phyloP scores from a whole-genome alignment of 2,329 filamentous ascomycete species.

The Aspergillus pseudoglaucus region DNA sequence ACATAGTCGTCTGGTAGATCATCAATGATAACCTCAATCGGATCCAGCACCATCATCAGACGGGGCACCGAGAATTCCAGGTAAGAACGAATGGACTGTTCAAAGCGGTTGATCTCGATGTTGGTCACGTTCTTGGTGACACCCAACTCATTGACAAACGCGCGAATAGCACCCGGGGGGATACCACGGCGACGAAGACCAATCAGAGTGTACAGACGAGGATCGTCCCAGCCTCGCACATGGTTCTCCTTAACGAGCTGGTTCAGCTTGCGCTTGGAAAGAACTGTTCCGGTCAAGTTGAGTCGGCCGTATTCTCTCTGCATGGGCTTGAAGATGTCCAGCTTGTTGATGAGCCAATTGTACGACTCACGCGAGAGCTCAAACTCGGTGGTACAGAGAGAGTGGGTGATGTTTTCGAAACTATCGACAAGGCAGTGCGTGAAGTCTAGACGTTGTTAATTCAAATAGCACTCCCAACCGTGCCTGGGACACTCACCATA shows the following conservation, averaged over 20 bases:
- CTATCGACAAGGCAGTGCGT: constrained; percentile 72
- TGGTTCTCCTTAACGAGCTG: constrained; percentile 70
- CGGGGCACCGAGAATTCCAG: constrained; percentile 83
- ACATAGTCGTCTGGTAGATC: constrained; percentile 63
- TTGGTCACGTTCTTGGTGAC: constrained; percentile 76
- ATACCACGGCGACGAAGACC: constrained; percentile 77
- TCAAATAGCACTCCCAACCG: no score
- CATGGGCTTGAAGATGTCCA: constrained; percentile 86
- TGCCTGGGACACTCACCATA: constrained; percentile 52
- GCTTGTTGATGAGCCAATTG: constrained; percentile 77
- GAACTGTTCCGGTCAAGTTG: constrained; percentile 75
- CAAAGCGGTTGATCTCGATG: constrained; percentile 76
- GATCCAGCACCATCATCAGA: constrained; percentile 83
- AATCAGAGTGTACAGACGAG: constrained; percentile 80
- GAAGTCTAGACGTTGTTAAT: not conserved
- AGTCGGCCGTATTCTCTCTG: constrained; percentile 80
- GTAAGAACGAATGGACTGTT: constrained; percentile 76
- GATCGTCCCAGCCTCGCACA: constrained; percentile 87
- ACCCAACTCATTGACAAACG: constrained; percentile 85
- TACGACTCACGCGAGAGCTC: constrained; percentile 78
- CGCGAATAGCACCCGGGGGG: constrained; percentile 78
- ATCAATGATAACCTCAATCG: constrained; percentile 74
- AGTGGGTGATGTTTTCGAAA: constrained; percentile 87
- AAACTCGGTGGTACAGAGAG: constrained; percentile 89
- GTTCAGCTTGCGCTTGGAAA: constrained; percentile 78